phyloP scores from a whole-genome alignment of 2,329 filamentous ascomycete genomes.

The Mariannaea sp. region DNA sequence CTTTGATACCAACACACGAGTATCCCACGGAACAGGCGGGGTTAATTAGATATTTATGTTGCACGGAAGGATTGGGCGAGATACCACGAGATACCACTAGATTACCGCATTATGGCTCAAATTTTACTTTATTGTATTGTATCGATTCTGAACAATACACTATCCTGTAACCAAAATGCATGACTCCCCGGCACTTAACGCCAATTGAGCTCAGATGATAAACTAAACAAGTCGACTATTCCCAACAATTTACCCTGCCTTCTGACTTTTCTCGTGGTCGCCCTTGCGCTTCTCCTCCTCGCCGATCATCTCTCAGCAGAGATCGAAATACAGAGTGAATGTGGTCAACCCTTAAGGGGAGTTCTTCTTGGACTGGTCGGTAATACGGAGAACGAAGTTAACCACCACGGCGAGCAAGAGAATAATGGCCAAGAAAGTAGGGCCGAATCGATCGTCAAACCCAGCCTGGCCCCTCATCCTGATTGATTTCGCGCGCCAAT shows the following conservation, averaged over 20 bases:
- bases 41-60: constrained; percentile 14
- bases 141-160: constrained; percentile 25
- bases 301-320: neutral
- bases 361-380: constrained; percentile 48
- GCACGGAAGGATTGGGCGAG: constrained; percentile 4
- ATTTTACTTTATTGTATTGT: constrained; percentile 24
- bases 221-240: constrained; percentile 7
- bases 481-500: constrained; percentile 96
- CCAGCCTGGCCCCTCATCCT: constrained; percentile 88
- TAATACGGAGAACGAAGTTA: constrained; percentile 87
- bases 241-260: neutral
- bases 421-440: constrained; percentile 85
- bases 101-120: constrained; percentile 28
- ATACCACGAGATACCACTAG: constrained; percentile 19
- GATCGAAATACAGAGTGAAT: neutral
- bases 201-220: constrained; percentile 24
- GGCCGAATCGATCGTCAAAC: constrained; percentile 95
- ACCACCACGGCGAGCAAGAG: constrained; percentile 88
- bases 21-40: constrained; percentile 5
- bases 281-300: neutral
- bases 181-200: constrained; percentile 28
- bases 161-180: constrained; percentile 21
- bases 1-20: neutral
- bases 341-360: neutral
- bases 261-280: neutral